Conservation (phyloP, 2,329 filamentous ascomycete genomes). For the Colletotrichum chlorophyti region DNA sequence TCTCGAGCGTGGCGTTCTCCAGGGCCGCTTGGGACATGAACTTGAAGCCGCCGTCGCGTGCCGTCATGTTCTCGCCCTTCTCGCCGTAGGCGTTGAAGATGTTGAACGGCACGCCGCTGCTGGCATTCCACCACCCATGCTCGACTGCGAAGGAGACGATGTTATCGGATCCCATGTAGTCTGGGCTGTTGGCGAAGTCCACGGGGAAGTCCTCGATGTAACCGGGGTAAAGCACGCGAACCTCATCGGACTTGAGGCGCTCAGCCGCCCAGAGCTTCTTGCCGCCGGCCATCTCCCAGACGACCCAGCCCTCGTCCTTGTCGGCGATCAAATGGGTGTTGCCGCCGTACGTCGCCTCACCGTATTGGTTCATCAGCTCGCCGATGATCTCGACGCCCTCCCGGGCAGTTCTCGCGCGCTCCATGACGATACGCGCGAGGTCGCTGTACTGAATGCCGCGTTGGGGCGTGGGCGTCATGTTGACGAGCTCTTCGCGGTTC, state of each 20-base stretch:
- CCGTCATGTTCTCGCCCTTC: conserved; percentile 31
- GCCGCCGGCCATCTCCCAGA: conserved; percentile 38
- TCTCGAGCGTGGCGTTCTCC: conserved; percentile 40
- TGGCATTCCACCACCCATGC: conserved; percentile 36
- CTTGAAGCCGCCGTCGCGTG: conserved; percentile 37
- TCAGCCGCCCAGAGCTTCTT: conserved; percentile 36
- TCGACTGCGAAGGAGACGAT: conserved; percentile 36
- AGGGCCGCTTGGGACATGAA: conserved; percentile 38
- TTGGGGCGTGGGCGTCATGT: conserved; percentile 48
- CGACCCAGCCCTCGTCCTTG: conserved; percentile 38
- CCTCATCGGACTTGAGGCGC: conserved; percentile 32
- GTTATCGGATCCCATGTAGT: conserved; percentile 36
- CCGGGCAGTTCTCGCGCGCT: conserved; percentile 45
- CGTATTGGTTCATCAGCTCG: conserved; percentile 44
- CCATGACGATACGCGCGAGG: conserved; percentile 46
- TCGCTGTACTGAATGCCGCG: conserved; percentile 48
- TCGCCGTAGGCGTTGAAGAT: conserved; percentile 35
- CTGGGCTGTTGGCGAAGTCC: conserved; percentile 30
- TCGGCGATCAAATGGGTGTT: conserved; percentile 49
- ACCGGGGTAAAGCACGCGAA: conserved; percentile 36
- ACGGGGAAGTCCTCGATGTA: conserved; percentile 37
- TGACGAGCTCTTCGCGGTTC: conserved; percentile 45
- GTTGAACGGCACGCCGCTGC: conserved; percentile 34
- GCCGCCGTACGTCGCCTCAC: conserved; percentile 49
- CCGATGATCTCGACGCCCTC: conserved; percentile 51